These are phyloP conservation scores for Chaetomidium leptoderma DNA, from an alignment of 495 filamentous ascomycete species.

Conservation along the genomic window DNA sequence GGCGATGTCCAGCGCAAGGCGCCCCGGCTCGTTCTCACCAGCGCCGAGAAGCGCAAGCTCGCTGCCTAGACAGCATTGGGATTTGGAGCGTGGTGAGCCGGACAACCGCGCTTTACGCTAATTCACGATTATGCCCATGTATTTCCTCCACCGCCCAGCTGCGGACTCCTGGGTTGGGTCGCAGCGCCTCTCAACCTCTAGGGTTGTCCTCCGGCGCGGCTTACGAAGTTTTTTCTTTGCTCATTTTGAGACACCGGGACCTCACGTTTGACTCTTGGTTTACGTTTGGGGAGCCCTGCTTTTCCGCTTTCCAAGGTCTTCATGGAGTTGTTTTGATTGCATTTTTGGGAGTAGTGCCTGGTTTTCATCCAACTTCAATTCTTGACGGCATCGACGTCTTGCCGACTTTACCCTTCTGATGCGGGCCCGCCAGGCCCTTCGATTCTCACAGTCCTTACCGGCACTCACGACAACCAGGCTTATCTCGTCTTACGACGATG, in stretches of 20 bases:
- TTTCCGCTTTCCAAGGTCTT: conserved; percentile 10
- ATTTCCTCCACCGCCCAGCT: conserved; percentile 21
- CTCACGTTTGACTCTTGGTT: conserved; percentile 9
- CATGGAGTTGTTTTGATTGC: conserved; percentile 17
- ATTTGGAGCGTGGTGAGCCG: conserved; percentile 7
- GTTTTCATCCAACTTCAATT: conserved; percentile 11
- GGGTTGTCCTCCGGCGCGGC: conserved; percentile 12
- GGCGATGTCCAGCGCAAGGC: conserved; percentile 68
- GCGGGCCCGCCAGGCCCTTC: conserved; percentile 8
- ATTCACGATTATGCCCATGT: conserved; percentile 37
- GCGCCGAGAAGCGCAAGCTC: conserved; percentile 82
- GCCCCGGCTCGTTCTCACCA: conserved; percentile 80
- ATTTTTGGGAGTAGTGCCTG: conserved; percentile 17
- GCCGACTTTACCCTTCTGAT: background rate
- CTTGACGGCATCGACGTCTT: background rate
- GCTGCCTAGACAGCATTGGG: conserved; percentile 16
- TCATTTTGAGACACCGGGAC: conserved; percentile 20
- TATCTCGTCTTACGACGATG: background rate
- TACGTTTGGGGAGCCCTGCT: conserved; percentile 12
- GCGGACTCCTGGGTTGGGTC: conserved; percentile 13
- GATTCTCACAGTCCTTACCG: conserved; percentile 17
- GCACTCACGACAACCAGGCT: conserved; percentile 2
- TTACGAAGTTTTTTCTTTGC: conserved; percentile 24
- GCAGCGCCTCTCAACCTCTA: conserved; percentile 20
- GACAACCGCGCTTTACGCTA: conserved; percentile 30